Evolutionary conservation across 495 filamentous ascomycete genomes (phyloP), one percentile per base, ranked within the genome.

Genomic region (Trichocladium uniseriatum): DNA sequence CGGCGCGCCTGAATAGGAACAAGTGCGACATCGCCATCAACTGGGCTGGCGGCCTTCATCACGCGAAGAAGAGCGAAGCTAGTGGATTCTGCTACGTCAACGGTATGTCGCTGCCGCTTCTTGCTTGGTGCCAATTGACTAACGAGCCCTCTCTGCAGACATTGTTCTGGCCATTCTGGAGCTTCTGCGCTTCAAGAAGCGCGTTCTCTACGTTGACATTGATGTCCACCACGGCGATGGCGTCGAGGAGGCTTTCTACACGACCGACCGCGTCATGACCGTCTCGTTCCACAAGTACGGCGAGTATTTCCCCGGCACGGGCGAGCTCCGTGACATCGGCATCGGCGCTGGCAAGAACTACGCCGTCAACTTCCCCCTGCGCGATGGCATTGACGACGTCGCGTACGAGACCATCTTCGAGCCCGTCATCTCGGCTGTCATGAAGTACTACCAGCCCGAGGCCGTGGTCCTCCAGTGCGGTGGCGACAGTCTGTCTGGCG

Each of bases 1-100:
- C 92, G 20, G 91, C 89, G 5, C 78, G 94, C 31, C 69, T 98
- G 40, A 95, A 96, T 56, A 79, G 91, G 38, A 82, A 86, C 35
- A 96, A 97, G 64, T 95, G 91, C 67, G 94, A 98, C 62, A 88
- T 97, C 54, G 92, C 92, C 10, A 90, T 97, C 71, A 95, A 95
- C 66, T 98, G 92, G 92, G 91, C 89, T n/a, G 92, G 92, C 16
- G 92, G 92, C 3, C 73, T 98, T n/a, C 92, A 98, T 62, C 92
- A 98, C 65, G 92, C 92, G 21, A 95, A 95, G 63, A 95, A 94
- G 59, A 80, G 82, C 60, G 87, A 94, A 65, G 92, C 94, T 15
- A 86, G 81, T 42, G 92, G 92, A 6, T 98, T 98, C 69, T 98
- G 92, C 70, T 98, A 98, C 69, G 83, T 95, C 59, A 98, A 98